Evolutionary conservation across 352 stramenopile species (phyloP).

Genomic region (Pythium vanterpoolii): DNA sequence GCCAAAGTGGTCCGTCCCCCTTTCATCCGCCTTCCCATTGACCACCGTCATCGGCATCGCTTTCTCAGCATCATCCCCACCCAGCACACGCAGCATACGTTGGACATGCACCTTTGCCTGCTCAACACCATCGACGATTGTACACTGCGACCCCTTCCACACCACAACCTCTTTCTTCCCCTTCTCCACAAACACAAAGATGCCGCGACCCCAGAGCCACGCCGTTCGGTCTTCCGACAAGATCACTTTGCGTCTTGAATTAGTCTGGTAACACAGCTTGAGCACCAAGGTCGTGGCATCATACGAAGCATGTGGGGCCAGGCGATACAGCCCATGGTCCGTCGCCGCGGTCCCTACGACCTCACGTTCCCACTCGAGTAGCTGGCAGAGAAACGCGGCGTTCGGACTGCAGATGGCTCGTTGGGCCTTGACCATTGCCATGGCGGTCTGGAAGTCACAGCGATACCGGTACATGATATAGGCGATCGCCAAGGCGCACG

Average conservation of each 20-base stretch:
- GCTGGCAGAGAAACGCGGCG: slow-evolving; percentile 59
- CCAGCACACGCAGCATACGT: slow-evolving; percentile 26
- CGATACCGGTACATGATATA: slow-evolving; percentile 49
- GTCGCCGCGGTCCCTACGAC: slow-evolving; percentile 17
- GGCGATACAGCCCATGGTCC: slow-evolving; percentile 31
- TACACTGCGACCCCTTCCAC: slow-evolving; percentile 36
- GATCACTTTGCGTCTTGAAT: slow-evolving; percentile 9
- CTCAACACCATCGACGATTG: slow-evolving; percentile 24
- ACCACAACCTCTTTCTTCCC: slow-evolving; percentile 27
- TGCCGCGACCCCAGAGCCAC: slow-evolving; percentile 34
- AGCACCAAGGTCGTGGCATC: slow-evolving; percentile 45
- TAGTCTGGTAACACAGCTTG: slow-evolving; percentile 36
- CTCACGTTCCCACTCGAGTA: slow-evolving; percentile 61
- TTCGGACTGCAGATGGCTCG: slow-evolving; percentile 60
- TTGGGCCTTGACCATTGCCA: slow-evolving; percentile 37
- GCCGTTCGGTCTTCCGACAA: neutral
- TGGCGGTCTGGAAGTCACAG: slow-evolving; percentile 33
- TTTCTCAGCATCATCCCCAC: neutral
- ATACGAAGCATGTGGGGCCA: slow-evolving; percentile 44
- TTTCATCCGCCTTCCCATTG: neutral
- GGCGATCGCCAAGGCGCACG: slow-evolving; percentile 59
- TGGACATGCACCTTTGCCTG: slow-evolving; percentile 18
- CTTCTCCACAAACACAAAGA: slow-evolving; percentile 42
- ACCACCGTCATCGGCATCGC: neutral
- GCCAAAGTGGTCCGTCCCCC: slow-evolving; percentile 25